Percentiles rank a stretch among this genome's conserved stretches.
phyloP scores from a whole-genome alignment of 1,139 yeast species.

The Debaryomyces psychrophilus region DNA sequence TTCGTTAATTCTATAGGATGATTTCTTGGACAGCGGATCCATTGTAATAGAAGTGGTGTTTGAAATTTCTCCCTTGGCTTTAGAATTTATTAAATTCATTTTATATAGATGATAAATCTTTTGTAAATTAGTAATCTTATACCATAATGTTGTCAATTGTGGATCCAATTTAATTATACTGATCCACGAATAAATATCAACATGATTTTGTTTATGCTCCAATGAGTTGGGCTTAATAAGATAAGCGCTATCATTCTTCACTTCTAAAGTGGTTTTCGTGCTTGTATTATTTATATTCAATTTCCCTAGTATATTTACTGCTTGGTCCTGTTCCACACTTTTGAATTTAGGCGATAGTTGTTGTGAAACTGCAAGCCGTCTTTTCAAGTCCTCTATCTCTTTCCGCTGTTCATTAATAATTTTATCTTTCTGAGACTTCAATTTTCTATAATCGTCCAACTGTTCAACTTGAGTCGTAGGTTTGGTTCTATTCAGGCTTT shows the following conservation, averaged over 20 bases:
- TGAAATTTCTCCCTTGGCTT: conserved; percentile 8
- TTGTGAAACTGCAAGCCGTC: conserved; percentile 34
- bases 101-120: conserved; percentile 45
- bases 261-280: conserved; percentile 21
- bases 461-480: conserved; percentile 17
- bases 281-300: conserved; percentile 17
- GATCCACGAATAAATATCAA: conserved; percentile 43
- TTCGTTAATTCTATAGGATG: conserved; percentile 21
- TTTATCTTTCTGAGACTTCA: conserved; percentile 27
- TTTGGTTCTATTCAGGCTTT: neutral
- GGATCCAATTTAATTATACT: conserved; percentile 46
- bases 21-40: conserved; percentile 14
- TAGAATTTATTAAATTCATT: conserved; percentile 23
- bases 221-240: conserved; percentile 14
- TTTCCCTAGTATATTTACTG: conserved; percentile 19
- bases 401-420: conserved; percentile 31
- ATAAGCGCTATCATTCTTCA: conserved; percentile 23
- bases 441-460: conserved; percentile 26
- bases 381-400: conserved; percentile 40
- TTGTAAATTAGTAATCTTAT: conserved; percentile 44
- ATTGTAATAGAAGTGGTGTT: conserved; percentile 11
- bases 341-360: conserved; percentile 25
- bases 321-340: conserved; percentile 11
- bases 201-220: conserved; percentile 4
- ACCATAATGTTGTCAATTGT: conserved; percentile 46